Conservation (phyloP, 2,329 filamentous ascomycete species). For the Simplicillium sp. region DNA sequence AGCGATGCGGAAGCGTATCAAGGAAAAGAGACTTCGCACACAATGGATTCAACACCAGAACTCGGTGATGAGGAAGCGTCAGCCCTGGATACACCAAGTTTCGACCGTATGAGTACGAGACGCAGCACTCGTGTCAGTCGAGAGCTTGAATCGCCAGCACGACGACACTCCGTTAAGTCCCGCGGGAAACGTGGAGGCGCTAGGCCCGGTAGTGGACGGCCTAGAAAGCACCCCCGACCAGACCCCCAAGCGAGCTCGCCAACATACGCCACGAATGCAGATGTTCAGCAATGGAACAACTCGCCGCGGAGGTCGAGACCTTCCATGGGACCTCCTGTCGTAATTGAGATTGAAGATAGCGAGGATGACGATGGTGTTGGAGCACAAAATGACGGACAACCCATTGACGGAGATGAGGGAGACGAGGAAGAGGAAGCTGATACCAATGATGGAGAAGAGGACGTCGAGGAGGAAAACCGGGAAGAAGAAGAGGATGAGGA, state of each 20-base stretch:
- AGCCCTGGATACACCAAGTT: background rate
- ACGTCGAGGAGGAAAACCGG: too few species aligned
- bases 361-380: constrained; percentile 5
- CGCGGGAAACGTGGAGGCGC: constrained; percentile 21
- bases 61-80: constrained; percentile 5
- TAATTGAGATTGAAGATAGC: constrained; percentile 18
- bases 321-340: background rate
- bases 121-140: background rate
- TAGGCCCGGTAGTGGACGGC: constrained; percentile 26
- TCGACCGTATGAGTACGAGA: background rate
- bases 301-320: too few species aligned
- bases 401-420: background rate
- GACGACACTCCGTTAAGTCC: background rate
- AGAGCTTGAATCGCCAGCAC: constrained; percentile 12
- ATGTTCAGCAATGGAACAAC: too few species aligned
- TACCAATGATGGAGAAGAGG: background rate
- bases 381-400: constrained; percentile 1
- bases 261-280: background rate
- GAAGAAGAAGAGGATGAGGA: too few species aligned
- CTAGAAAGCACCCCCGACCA: constrained; percentile 25
- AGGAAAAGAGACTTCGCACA: too few species aligned
- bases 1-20: too few species aligned
- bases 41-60: too few species aligned
- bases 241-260: constrained; percentile 9
- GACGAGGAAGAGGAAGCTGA: constrained; percentile 7